Base-by-base conservation (phyloP, 768 basidiomycete species). In the Infundibulicybe gibba region DNA sequence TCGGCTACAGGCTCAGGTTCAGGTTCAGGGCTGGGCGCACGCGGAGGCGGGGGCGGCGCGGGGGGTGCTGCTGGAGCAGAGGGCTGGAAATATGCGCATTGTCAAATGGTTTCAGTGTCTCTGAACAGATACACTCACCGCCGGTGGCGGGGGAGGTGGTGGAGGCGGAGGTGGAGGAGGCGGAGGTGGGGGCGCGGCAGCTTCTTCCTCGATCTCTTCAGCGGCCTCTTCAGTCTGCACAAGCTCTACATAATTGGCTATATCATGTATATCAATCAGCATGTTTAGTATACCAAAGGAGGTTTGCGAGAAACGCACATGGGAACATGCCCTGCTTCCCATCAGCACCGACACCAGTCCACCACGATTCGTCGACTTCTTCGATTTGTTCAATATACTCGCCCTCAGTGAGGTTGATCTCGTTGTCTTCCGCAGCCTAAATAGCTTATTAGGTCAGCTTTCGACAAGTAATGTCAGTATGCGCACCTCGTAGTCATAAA, bases 281-380 rank as follows among this genome's bases (percentile, higher is more conserved):
- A 16, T 31, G 13, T 15, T 16, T n/a, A 40, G 6, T 21, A n/a
- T 31, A 19, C 25, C 45, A 40, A 33, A 14, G 33, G 35, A 45
- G 44, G 12, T n/a, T 45, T 44, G 8, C 4, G 8, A 25, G 25
- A 8, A 6, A 59, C 76, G 17, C 54, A 90, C 88, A 78, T 49
- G 93, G 94, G 81, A 95, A 97, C 30, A 94, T 63, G 6, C 94
- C 94, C 5, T 65, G 71, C 69, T 87, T 85, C 5, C 91, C 92
- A 17, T 72, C 76, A 35, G 73, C 66, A 25, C 83, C 84, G 41
- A 81, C 71, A 16, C 91, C 94, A 48, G 72, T 78, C 94, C 94
- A 97, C 94, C 94, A 98, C 5, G 90, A 89, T 54, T 90, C 88
- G 54, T 87, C 90, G 13, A 90, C 65, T 64, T 90, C 83, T 64